A percentile compares a stretch with the other conserved stretches of the same genome.
Conservation (phyloP, 768 basidiomycete genomes). For the Cubamyces lactineus region DNA sequence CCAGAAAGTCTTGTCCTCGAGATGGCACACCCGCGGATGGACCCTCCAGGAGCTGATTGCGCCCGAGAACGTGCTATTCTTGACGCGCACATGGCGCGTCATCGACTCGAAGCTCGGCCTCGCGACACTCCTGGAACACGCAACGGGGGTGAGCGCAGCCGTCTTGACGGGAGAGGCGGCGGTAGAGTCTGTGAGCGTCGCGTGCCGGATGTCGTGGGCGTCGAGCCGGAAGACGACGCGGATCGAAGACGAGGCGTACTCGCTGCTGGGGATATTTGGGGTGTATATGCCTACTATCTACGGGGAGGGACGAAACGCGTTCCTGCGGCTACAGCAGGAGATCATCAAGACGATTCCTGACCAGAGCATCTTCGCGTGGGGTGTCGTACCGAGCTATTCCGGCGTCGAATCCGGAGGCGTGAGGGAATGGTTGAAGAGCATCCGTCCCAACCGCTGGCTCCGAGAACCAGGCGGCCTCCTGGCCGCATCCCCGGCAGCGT, state of each 20-base stretch:
- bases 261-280: constrained; percentile 24
- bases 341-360: constrained; percentile 20
- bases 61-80: constrained; percentile 11
- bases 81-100: constrained; percentile 11
- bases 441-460: too few species aligned
- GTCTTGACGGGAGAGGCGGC: constrained; percentile 8
- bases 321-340: constrained; percentile 22
- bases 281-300: constrained; percentile 22
- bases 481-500: too few species aligned
- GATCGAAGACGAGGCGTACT: constrained; percentile 22
- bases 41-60: constrained; percentile 24
- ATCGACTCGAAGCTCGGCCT: constrained; percentile 15
- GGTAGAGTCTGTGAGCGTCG: constrained; percentile 18
- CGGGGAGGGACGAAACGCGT: constrained; percentile 20
- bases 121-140: constrained; percentile 13
- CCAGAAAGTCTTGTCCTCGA: constrained; percentile 12
- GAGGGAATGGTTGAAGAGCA: too few species aligned
- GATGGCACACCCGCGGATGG: constrained; percentile 23
- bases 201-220: constrained; percentile 24
- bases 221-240: constrained; percentile 20
- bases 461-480: too few species aligned
- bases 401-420: too few species aligned
- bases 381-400: not conserved
- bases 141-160: constrained; percentile 9
- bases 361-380: constrained; percentile 23